A percentile compares a stretch with the other conserved stretches of the same genome.
Conservation (phyloP, 768 basidiomycete genomes). For the Chiua virens region DNA sequence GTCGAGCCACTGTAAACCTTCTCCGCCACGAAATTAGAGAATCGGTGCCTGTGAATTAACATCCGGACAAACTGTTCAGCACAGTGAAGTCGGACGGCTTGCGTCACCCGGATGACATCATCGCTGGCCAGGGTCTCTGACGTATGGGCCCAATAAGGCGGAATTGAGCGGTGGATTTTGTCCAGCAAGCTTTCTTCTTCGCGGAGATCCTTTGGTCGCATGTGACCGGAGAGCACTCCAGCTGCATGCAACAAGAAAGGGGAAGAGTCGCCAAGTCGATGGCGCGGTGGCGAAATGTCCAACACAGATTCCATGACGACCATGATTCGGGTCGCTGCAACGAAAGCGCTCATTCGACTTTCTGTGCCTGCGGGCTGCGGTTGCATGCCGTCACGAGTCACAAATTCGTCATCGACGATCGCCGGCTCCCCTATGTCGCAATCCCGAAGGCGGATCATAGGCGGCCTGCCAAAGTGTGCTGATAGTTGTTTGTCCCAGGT, state of each 20-base stretch:
- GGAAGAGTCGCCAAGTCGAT: conserved; percentile 58
- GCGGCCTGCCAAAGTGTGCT: conserved; percentile 87
- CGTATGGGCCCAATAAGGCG: conserved; percentile 77
- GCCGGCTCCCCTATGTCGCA: conserved; percentile 90
- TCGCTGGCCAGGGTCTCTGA: conserved; percentile 78
- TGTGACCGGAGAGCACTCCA: conserved; percentile 60
- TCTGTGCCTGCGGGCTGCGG: conserved; percentile 69
- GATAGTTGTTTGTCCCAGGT: conserved; percentile 94
- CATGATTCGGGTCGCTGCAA: conserved; percentile 73
- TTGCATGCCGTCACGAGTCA: conserved; percentile 69
- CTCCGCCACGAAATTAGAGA: conserved; percentile 75
- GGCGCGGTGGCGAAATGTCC: conserved; percentile 69
- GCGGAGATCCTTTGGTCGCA: conserved; percentile 61
- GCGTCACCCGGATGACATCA: conserved; percentile 87
- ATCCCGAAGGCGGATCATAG: conserved; percentile 82
- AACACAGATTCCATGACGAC: conserved; percentile 87
- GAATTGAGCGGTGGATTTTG: conserved; percentile 71
- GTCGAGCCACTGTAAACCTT: conserved; percentile 46
- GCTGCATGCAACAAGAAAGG: conserved; percentile 80
- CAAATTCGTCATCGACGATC: conserved; percentile 86
- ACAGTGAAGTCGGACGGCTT: conserved; percentile 84
- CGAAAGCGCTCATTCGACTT: conserved; percentile 79
- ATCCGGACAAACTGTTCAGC: conserved; percentile 85
- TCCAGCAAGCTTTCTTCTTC: conserved; percentile 84
- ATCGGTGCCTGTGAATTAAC: conserved; percentile 87